A percentile compares a stretch with the other conserved stretches of the same genome.
These are phyloP conservation scores for Takakia lepidozioides DNA, from an alignment of 225 moss, liverwort and hornwort genomes.

Conservation along the genomic window DNA sequence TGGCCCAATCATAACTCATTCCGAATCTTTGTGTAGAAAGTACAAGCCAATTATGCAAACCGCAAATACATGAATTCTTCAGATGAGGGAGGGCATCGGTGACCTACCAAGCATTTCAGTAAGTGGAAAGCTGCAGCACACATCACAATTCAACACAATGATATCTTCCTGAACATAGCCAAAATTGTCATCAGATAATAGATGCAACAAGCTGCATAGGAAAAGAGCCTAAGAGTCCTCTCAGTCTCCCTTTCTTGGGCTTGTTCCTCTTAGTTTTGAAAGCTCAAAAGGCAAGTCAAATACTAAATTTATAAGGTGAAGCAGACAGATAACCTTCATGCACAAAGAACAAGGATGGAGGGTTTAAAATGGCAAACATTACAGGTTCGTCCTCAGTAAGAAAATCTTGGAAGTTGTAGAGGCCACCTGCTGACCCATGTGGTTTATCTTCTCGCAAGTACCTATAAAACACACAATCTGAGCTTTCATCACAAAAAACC, in stretches of 20 bases:
- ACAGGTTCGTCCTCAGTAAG: constrained; percentile 90
- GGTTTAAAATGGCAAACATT: too few species aligned
- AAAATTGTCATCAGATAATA: too few species aligned
- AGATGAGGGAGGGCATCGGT: neutral
- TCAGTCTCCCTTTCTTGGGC: too few species aligned
- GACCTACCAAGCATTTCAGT: constrained; percentile 79
- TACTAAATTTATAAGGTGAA: too few species aligned
- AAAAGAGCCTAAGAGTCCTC: too few species aligned
- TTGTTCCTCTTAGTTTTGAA: too few species aligned
- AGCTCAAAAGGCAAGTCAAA: too few species aligned
- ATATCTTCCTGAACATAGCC: constrained; percentile 73
- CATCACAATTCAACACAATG: constrained; percentile 95
- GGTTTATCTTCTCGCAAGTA: constrained; percentile 96
- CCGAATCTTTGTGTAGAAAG: neutral
- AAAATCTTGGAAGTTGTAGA: constrained; percentile 77
- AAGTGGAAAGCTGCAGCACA: constrained; percentile 97
- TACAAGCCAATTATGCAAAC: neutral
- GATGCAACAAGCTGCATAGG: too few species aligned
- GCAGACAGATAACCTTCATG: too few species aligned
- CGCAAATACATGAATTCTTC: neutral
- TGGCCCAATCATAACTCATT: neutral
- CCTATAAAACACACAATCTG: constrained; percentile 16
- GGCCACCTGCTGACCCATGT: constrained; percentile 97
- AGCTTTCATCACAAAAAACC: neutral
- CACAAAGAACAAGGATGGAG: too few species aligned